Evolutionary conservation across 2,329 filamentous ascomycete genomes (phyloP).

Genomic region (Aspergillus sp.): DNA sequence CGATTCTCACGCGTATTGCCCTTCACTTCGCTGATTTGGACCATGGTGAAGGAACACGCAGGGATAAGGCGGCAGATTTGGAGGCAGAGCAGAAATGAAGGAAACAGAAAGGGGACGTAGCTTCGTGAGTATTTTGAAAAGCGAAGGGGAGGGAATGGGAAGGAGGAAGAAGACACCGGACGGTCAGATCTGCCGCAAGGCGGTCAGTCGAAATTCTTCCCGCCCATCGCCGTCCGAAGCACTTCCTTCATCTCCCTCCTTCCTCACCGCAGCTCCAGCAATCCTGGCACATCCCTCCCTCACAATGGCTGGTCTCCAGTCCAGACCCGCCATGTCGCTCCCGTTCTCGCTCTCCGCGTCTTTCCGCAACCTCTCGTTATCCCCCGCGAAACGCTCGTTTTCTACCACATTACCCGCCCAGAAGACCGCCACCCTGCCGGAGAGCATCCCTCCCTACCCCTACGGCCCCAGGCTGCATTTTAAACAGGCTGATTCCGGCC

Average conservation of each 20-base stretch:
- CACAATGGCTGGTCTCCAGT: conserved; percentile 23
- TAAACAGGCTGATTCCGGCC: conserved; percentile 39
- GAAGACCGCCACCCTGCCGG: conserved; percentile 24
- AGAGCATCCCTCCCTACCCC: conserved; percentile 37
- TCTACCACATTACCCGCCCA: conserved; percentile 26
- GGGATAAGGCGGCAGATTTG: conserved; percentile 2
- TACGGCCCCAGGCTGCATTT: conserved; percentile 35
- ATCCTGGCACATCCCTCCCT: conserved; percentile 6
- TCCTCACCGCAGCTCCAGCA: conserved; percentile 1
- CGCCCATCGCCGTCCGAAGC: conserved; percentile 1
- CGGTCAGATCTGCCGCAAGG: conserved; percentile 23
- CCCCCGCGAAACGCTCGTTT: conserved; percentile 28
- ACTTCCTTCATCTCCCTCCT: background rate
- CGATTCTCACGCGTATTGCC: conserved; percentile 89
- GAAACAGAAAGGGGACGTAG: conserved; percentile 7
- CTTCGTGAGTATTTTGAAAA: background rate
- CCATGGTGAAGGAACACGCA: conserved; percentile 46
- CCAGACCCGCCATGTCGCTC: conserved; percentile 21
- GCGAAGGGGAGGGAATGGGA: background rate
- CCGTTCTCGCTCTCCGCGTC: conserved; percentile 28
- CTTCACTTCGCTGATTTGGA: conserved; percentile 90
- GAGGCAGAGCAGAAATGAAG: background rate
- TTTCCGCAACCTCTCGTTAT: conserved; percentile 31
- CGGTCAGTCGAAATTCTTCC: conserved; percentile 24
- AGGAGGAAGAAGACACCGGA: conserved; percentile 18